These are phyloP conservation scores for Panaeolus cyanescens DNA, from an alignment of 768 basidiomycete species.

Conservation along the genomic window DNA sequence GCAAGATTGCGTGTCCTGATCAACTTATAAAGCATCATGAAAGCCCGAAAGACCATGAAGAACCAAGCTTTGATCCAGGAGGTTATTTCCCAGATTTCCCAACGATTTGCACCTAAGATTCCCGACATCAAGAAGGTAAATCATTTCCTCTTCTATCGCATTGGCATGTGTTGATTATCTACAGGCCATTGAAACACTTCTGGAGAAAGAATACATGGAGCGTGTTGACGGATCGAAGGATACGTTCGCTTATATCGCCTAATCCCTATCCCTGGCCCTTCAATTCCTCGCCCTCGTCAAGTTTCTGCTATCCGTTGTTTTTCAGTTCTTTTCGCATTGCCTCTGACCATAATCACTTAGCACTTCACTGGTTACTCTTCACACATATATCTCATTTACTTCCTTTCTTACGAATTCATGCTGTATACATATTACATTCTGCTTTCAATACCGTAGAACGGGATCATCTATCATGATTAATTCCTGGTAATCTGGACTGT, in stretches of 20 bases:
- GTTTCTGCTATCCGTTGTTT: not conserved
- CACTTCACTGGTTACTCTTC: not conserved
- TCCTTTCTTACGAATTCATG: not conserved
- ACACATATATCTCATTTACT: constrained; percentile 1
- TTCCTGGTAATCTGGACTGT: not conserved
- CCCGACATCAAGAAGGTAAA: constrained; percentile 95
- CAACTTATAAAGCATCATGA: constrained; percentile 72
- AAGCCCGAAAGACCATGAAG: constrained; percentile 94
- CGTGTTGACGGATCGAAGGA: constrained; percentile 90
- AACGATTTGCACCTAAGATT: constrained; percentile 90
- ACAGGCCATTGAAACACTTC: constrained; percentile 85
- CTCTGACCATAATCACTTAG: not conserved
- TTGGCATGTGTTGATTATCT: constrained; percentile 16
- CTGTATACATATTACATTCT: constrained; percentile 2
- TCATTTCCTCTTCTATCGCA: not conserved
- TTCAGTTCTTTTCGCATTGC: not conserved
- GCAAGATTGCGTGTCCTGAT: not conserved
- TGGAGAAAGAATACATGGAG: constrained; percentile 98
- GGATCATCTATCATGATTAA: not conserved
- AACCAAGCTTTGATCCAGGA: constrained; percentile 89
- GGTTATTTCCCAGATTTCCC: constrained; percentile 86
- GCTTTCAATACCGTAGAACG: constrained; percentile 10
- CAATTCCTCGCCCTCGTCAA: not conserved
- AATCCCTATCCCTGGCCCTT: constrained; percentile 11
- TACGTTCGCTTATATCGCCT: constrained; percentile 80